Evolutionary conservation across 1,139 yeast genomes (phyloP), one percentile per base, ranked within the genome.

Genomic region (Yamadazyma kanchanaburiensis): DNA sequence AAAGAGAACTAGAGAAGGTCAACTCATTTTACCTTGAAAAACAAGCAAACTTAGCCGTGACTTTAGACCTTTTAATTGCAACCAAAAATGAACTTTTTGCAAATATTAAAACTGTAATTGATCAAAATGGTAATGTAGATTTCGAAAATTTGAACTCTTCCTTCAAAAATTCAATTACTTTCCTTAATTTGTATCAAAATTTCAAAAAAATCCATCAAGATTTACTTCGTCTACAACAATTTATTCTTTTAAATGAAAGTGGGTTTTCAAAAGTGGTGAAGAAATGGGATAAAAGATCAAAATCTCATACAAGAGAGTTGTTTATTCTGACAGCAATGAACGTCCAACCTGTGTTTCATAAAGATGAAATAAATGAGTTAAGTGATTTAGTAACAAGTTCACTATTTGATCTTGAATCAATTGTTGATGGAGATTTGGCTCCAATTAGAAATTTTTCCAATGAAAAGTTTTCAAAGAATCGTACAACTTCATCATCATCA

Each of bases 241-340:
- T 86, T 57, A 88, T 91, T 25, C 96, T 89, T 53, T 67, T 91
- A 38, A 91, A 91, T 52, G 96, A 91, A 49, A 87, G 95, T 0
- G 98, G 97, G 12, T 91, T 91, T 57, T 80, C 94, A 18, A 91
- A 91, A 58, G 97, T 87, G 20, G 74, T 91, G 46, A 91, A 91
- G 54, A 91, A 91, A 61, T 91, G 98, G 98, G 98, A 91, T 57
- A 91, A 91, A 58, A 70, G 97, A 38, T 87, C 96, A 12, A 88
- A 89, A 48, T 85, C 95, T 2, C 95, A 87, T 45, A 89, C 96
- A 7, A 88, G 88, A 52, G 98, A 91, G 54, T 68, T 91, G 31
- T 91, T 89, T 53, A 70, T 91, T 26, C 80, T 87, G 29, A 80
- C 96, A 1, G 96, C 96, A 0, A 96, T 91, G 8, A 87, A 87